Percentiles rank a stretch among this genome's conserved stretches.
Conservation (phyloP, 768 basidiomycete genomes). For the Tricholoma hemisulphureum region DNA sequence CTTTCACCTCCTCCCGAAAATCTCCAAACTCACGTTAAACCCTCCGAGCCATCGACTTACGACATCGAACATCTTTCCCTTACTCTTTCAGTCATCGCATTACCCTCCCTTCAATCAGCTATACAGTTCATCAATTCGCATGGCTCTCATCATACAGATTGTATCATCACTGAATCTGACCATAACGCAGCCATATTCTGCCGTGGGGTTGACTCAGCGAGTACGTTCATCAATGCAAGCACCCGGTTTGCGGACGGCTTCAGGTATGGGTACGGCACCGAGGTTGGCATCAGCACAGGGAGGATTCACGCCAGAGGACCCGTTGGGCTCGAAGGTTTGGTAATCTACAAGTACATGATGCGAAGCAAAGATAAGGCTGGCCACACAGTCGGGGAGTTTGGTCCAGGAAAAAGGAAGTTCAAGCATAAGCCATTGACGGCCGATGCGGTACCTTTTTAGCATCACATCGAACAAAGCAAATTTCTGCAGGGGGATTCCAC, state of each 20-base stretch:
- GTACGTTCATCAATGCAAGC: constrained; percentile 92
- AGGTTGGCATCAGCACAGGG: constrained; percentile 96
- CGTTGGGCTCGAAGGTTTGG: constrained; percentile 89
- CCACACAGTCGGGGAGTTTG: constrained; percentile 88
- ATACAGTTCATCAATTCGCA: constrained; percentile 89
- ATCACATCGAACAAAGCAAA: background rate
- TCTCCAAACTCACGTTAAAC: constrained; percentile 45
- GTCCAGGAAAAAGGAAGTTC: constrained; percentile 69
- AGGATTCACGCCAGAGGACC: constrained; percentile 96
- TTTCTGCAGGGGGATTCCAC: background rate
- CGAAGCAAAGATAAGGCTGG: constrained; percentile 70
- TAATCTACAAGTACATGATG: constrained; percentile 96
- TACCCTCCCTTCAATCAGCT: constrained; percentile 71
- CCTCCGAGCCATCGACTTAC: constrained; percentile 66
- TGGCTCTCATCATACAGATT: constrained; percentile 94
- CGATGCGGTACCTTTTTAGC: constrained; percentile 47
- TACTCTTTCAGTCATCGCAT: constrained; percentile 74
- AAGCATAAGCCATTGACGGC: constrained; percentile 57
- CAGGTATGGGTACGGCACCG: constrained; percentile 94
- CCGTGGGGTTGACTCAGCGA: constrained; percentile 86
- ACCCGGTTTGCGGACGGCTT: constrained; percentile 97
- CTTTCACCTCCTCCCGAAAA: constrained; percentile 37
- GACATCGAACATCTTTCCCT: constrained; percentile 86
- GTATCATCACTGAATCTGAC: constrained; percentile 83
- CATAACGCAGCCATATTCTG: constrained; percentile 69